Conservation (phyloP, 345 rosid genomes). For the Gossypium ekmanianum region DNA sequence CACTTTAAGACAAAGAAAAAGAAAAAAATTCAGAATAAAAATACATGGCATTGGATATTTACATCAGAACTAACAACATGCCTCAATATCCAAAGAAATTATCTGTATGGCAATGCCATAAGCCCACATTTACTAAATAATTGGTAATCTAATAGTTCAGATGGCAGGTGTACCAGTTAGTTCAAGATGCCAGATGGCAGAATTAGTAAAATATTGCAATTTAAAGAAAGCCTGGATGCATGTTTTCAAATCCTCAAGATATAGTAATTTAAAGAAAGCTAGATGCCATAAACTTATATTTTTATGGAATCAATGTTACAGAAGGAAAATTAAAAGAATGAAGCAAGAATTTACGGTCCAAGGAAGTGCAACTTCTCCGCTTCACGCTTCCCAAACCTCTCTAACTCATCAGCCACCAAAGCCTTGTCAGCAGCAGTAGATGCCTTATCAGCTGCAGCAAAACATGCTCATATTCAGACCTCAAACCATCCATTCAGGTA, state of each 20-base stretch:
- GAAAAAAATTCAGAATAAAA: constrained; percentile 10
- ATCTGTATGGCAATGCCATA: neutral
- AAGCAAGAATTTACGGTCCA: constrained; percentile 59
- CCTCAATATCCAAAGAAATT: neutral
- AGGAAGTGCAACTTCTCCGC: constrained; percentile 70
- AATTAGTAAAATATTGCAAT: constrained; percentile 1
- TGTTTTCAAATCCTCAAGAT: neutral
- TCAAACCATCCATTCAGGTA: neutral
- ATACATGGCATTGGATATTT: neutral
- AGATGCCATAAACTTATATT: neutral
- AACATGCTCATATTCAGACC: constrained; percentile 22
- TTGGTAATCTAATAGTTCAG: neutral
- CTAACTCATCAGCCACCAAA: constrained; percentile 49
- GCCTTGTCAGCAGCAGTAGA: constrained; percentile 32
- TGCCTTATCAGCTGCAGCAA: constrained; percentile 46
- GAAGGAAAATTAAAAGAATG: constrained; percentile 4
- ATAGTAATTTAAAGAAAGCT: neutral
- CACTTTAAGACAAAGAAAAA: constrained; percentile 29
- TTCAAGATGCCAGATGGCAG: neutral
- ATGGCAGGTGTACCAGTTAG: neutral
- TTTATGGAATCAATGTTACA: neutral
- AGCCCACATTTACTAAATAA: neutral
- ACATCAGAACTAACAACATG: constrained; percentile 8
- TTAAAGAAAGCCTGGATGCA: neutral
- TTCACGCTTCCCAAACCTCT: constrained; percentile 69